phyloP scores from a whole-genome alignment of 495 filamentous ascomycete genomes.

The Geopyxis carbonaria region DNA sequence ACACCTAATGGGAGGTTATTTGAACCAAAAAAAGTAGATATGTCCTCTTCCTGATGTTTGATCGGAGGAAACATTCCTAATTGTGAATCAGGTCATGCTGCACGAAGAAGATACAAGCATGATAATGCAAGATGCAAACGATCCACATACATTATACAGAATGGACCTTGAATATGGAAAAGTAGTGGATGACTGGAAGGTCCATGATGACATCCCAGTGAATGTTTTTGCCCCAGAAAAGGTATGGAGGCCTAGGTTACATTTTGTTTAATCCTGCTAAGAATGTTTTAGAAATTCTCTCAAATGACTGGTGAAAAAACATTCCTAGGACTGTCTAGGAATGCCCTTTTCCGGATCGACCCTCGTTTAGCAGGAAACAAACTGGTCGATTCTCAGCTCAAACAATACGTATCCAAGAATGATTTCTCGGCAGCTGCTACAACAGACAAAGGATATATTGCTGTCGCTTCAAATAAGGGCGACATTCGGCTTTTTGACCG shows the following conservation, averaged over 20 bases:
- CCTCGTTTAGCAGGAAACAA: conserved; percentile 82
- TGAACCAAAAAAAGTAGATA: conserved; percentile 59
- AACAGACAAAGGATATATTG: conserved; percentile 88
- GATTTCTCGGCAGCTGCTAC: conserved; percentile 89
- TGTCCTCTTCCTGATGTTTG: neutral
- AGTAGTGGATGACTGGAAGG: conserved; percentile 98
- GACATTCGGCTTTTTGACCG: conserved; percentile 95
- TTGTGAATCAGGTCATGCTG: conserved; percentile 59
- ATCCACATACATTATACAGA: conserved; percentile 85
- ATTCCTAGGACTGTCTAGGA: conserved; percentile 79
- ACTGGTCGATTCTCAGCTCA: conserved; percentile 77
- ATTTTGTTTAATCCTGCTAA: conserved; percentile 14
- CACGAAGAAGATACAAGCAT: conserved; percentile 84
- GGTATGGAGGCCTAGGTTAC: conserved; percentile 28
- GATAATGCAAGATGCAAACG: conserved; percentile 69
- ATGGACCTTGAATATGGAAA: conserved; percentile 98
- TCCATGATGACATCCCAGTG: conserved; percentile 94
- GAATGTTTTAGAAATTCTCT: conserved; percentile 56
- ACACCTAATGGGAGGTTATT: conserved; percentile 78
- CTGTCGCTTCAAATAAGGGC: conserved; percentile 91
- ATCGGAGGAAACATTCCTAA: too few relatives aligned
- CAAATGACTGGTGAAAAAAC: conserved; percentile 94
- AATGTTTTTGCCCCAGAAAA: conserved; percentile 80
- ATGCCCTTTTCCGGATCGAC: conserved; percentile 86
- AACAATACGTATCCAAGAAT: conserved; percentile 92